These are phyloP conservation scores for Ogataea chonburiensis DNA, from an alignment of 805 yeast species.

Conservation along the genomic window DNA sequence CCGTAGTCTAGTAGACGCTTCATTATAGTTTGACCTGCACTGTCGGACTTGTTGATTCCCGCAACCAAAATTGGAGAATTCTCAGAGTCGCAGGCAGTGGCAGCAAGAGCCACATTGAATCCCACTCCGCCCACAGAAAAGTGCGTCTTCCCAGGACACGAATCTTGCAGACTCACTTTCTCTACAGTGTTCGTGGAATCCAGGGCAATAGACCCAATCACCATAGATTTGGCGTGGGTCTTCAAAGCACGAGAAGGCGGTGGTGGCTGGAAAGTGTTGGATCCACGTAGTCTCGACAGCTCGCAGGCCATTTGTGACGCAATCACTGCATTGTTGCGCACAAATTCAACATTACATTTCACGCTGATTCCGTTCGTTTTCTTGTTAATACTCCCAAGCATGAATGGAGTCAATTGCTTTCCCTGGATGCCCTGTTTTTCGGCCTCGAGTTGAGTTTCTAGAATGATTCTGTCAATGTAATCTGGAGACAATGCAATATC, in stretches of 20 bases:
- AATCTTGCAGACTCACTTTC: conserved; percentile 47
- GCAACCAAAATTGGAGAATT: conserved; percentile 47
- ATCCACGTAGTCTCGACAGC: conserved; percentile 26
- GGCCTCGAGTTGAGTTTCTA: conserved; percentile 59
- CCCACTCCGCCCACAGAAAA: conserved; percentile 84
- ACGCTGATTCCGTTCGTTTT: conserved; percentile 72
- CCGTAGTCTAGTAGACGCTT: conserved; percentile 28
- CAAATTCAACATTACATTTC: conserved; percentile 69
- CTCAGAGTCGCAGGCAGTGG: conserved; percentile 35
- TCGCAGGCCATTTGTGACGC: conserved; percentile 68
- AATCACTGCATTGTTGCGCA: conserved; percentile 67
- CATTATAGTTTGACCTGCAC: conserved; percentile 45
- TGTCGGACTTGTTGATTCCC: conserved; percentile 55
- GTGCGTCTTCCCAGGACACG: conserved; percentile 64
- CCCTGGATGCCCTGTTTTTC: conserved; percentile 53
- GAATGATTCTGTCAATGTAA: conserved; percentile 55
- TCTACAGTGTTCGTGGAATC: conserved; percentile 61
- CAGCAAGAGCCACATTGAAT: conserved; percentile 70
- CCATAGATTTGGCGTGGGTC: conserved; percentile 36
- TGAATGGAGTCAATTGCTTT: conserved; percentile 76
- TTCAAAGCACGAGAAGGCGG: neutral
- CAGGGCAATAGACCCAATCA: conserved; percentile 75
- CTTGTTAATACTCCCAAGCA: conserved; percentile 61
- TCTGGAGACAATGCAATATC: conserved; percentile 55
- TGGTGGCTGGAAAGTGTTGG: conserved; percentile 3